Percentiles rank a stretch among this genome's conserved stretches.
Conservation (phyloP, 257 asterid genomes). For the Penstemon newberryi region DNA sequence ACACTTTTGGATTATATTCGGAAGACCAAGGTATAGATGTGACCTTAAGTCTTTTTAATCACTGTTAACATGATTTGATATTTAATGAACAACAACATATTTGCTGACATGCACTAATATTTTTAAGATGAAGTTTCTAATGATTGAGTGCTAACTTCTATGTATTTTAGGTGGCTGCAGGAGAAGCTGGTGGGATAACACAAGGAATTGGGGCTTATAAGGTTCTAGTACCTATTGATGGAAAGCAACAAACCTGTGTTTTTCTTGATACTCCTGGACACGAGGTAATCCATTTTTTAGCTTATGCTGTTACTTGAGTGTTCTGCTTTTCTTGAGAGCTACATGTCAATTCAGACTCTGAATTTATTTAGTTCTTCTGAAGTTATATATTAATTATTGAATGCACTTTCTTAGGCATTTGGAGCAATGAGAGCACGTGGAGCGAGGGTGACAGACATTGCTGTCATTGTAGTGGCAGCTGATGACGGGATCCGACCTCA, state of each 20-base stretch:
- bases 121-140: conserved; percentile 5
- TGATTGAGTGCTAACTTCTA: conserved; percentile 33
- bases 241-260: conserved; percentile 81
- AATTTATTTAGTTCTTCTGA: conserved; percentile 7
- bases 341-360: neutral
- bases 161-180: conserved; percentile 76
- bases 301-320: conserved; percentile 22
- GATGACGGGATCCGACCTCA: conserved; percentile 98
- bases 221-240: conserved; percentile 86
- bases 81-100: neutral
- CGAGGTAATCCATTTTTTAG: conserved; percentile 59
- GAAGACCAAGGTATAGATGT: conserved; percentile 70
- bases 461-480: conserved; percentile 95
- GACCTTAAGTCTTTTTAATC: conserved; percentile 15
- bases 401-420: conserved; percentile 61
- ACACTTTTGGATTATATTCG: conserved; percentile 89
- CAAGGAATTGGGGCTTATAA: conserved; percentile 99
- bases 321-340: neutral
- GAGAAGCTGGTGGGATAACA: conserved; percentile 97
- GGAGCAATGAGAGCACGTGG: conserved; percentile 99
- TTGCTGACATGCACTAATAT: conserved; percentile 1
- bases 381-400: conserved; percentile 22
- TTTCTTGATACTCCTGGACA: conserved; percentile 99
- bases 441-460: conserved; percentile 97
- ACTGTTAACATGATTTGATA: neutral